Conservation (phyloP, 345 rosid genomes). For the Salix dunnii region DNA sequence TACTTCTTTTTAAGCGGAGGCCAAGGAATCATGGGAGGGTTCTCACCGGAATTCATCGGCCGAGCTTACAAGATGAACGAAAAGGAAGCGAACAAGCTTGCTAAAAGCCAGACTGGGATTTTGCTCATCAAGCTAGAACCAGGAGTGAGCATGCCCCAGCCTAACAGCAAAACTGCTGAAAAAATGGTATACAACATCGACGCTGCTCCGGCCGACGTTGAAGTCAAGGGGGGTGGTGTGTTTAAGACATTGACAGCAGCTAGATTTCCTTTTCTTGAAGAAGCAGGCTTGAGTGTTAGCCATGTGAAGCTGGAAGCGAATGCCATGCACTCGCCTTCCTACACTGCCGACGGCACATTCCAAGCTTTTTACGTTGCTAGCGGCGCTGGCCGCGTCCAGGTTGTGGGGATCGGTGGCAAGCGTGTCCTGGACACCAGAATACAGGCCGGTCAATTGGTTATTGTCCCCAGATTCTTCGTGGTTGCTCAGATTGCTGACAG, state of each 20-base stretch:
- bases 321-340: conserved; percentile 25
- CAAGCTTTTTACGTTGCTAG: conserved; percentile 11
- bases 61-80: conserved; percentile 11
- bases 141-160: conserved; percentile 5
- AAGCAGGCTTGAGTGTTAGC: conserved; percentile 21
- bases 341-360: not conserved
- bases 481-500: conserved; percentile 8
- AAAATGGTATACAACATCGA: conserved; percentile 15
- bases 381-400: conserved; percentile 28
- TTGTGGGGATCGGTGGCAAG: conserved; percentile 27
- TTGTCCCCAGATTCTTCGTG: conserved; percentile 28
- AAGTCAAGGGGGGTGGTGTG: conserved; percentile 19
- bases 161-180: not conserved
- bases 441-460: conserved; percentile 26
- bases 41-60: conserved; percentile 20
- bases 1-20: conserved; percentile 30
- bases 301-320: conserved; percentile 10
- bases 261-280: conserved; percentile 18
- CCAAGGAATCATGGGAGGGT: conserved; percentile 18
- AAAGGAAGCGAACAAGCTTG: conserved; percentile 16
- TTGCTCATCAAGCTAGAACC: conserved; percentile 24
- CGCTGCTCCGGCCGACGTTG: conserved; percentile 3
- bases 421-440: conserved; percentile 15
- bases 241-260: conserved; percentile 2
- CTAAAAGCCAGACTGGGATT: conserved; percentile 16